Evolutionary conservation across 352 stramenopile species (phyloP).

Genomic region (Thraustochytrium sp.): DNA sequence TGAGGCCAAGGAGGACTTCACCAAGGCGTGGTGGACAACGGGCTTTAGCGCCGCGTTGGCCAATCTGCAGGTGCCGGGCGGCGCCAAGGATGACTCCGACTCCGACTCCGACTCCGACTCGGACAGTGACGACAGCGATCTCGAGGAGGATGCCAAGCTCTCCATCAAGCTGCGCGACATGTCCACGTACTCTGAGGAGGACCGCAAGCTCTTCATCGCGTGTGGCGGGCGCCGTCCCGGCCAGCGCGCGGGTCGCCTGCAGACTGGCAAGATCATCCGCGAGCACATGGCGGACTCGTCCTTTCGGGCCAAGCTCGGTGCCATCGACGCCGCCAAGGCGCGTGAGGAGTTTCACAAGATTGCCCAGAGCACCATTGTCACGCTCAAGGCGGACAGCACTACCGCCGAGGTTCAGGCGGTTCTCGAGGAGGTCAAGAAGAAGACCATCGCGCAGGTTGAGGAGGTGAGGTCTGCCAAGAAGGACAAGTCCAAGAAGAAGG

Average conservation of each 20-base stretch:
- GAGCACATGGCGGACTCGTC: slow-evolving; percentile 18
- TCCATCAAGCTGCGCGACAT: slow-evolving; percentile 21
- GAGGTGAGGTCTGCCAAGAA: background rate
- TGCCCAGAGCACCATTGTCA: background rate
- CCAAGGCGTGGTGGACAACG: background rate
- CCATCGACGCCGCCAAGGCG: background rate
- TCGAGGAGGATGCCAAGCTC: slow-evolving; percentile 35
- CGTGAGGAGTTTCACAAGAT: slow-evolving; percentile 8
- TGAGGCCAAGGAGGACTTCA: slow-evolving; percentile 14
- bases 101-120: background rate
- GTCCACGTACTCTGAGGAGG: slow-evolving; percentile 28
- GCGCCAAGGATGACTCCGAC: background rate
- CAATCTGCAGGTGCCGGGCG: background rate
- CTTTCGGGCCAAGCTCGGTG: background rate
- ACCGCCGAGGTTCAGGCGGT: background rate
- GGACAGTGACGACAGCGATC: background rate
- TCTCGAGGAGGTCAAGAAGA: background rate
- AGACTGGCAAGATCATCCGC: slow-evolving; percentile 31
- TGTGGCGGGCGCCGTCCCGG: slow-evolving; percentile 11
- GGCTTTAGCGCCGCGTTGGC: background rate
- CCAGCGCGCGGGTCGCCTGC: background rate
- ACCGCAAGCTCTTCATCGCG: slow-evolving; percentile 35
- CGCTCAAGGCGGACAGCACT: background rate
- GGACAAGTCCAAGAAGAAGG: background rate
- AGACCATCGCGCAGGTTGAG: background rate